Evolutionary conservation across 805 yeast species (phyloP), one percentile per base, ranked within the genome.

Genomic region (Ogataea nitratoaversa): DNA sequence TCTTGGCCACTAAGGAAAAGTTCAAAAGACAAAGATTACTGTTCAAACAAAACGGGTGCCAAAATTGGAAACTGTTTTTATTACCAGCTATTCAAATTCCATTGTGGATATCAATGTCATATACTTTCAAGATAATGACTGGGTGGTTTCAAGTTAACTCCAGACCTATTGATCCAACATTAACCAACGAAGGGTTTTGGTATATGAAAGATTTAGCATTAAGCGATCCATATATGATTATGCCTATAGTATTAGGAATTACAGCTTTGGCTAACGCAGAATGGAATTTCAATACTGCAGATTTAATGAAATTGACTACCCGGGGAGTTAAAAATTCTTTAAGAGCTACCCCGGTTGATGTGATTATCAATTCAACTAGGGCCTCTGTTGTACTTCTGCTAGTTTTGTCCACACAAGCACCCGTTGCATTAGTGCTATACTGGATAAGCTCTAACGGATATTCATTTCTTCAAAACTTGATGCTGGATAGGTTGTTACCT

Each of bases 381-480:
- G 69, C 86, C 47, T 79, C 91, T 18, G 78, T 85, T 38, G 78
- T 89, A 1, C 78, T 86, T 48, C 68, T 91, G 62, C 87, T 88
- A 83, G 89, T 88, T 5, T 68, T 89, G 16, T 72, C 95, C 0
- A 76, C 89, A 30, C 93, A 89, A 53, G 95, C 95, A 0, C 95
- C 98, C 0, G 68, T 82, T 22, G 87, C 95, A 0, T 65, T 90
- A 27, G 77, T 83, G 0, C 57, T 88, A n/a, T 91, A 90, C 63
- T 91, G 98, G 99, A 72, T 87, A 23, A 79, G 91, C 34, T 88
- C 96, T 0, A 90, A 88, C 56, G 50, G 72, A 4, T 90, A 71
- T 56, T 89, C 97, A 2, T 63, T 86, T 43, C 45, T 76, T 0
- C 97, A 91, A 53, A 91, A 90, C 57, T 59, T 83, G 12, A 44